Base-by-base conservation (phyloP, 2,329 filamentous ascomycete genomes). In the Podosphaera fusca region DNA sequence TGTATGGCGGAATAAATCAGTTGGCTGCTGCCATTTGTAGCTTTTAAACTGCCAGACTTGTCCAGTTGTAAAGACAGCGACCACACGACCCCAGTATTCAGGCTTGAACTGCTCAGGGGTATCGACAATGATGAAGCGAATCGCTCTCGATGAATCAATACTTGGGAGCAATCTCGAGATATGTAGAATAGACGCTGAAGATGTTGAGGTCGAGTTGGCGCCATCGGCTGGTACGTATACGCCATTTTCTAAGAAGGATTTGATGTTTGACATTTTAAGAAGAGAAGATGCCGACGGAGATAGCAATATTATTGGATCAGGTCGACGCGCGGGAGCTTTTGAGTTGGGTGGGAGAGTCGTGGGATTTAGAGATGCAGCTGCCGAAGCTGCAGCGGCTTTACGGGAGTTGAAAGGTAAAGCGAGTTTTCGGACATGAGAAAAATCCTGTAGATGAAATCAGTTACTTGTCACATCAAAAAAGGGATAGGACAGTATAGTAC, bases 31-130 rank as follows among this genome's bases (percentile, higher is more conserved):
- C 87, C 92, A 98, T 70, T 94, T 95, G 77, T 98, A 98, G 63
- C 81, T 85, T 72, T 95, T 95, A 73, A 98, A 98, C 71, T 98
- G 92, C 92, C 92, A 98, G 8, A 84, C 82, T 72, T 98, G 92
- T 38, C 92, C 92, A 0, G 92, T 98, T 0, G 92, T 98, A 72
- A 98, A 96, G 58, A 98, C 89, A 10, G 86, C 92, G 1, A 95
- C 92, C 5, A 98, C 85, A 55, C 89, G 82, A 65, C 83, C 83
- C 92, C 92, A 98, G 74, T 96, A 95, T 67, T 96, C 89, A 0
- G 92, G 92, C 69, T 95, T 94, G 77, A 98, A 98, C 69, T 92
- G 85, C 67, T 94, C 84, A 0, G 89, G 85, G 21, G 83, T 84
- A 69, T 98, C 92, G 56, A 96, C 90, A 45, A 98, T 81, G 67